Percentiles rank a stretch among this genome's conserved stretches.
Conservation (phyloP, 352 stramenopile genomes). For the Detonula confervacea region DNA sequence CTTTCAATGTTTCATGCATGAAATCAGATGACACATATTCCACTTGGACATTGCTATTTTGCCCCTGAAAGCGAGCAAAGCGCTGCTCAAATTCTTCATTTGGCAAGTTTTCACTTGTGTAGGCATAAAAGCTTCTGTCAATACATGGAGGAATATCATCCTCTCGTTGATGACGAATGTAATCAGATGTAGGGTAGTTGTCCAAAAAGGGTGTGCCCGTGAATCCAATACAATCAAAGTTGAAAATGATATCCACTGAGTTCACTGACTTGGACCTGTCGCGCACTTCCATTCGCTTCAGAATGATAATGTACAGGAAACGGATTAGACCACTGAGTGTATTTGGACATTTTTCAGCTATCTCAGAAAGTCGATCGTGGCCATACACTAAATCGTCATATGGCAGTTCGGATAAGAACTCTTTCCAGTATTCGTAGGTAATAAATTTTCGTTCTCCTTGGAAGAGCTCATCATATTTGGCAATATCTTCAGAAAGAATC, state of each 20-base stretch:
- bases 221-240: slow-evolving; percentile 74
- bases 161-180: slow-evolving; percentile 60
- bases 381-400: slow-evolving; percentile 74
- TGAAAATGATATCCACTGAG: slow-evolving; percentile 73
- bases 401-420: slow-evolving; percentile 59
- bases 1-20: slow-evolving; percentile 57
- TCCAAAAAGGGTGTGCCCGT: slow-evolving; percentile 71
- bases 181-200: slow-evolving; percentile 67
- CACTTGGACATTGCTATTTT: slow-evolving; percentile 67
- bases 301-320: slow-evolving; percentile 71
- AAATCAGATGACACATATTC: slow-evolving; percentile 69
- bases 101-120: slow-evolving; percentile 56
- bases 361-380: slow-evolving; percentile 61
- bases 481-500: slow-evolving; percentile 68
- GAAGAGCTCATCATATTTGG: slow-evolving; percentile 69
- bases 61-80: slow-evolving; percentile 65
- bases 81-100: slow-evolving; percentile 53
- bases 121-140: slow-evolving; percentile 70
- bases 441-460: slow-evolving; percentile 73
- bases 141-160: slow-evolving; percentile 69
- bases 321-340: slow-evolving; percentile 57
- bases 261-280: slow-evolving; percentile 66
- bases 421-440: slow-evolving; percentile 73
- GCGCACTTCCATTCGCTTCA: slow-evolving; percentile 72
- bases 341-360: slow-evolving; percentile 62